Evolutionary conservation across 2,329 filamentous ascomycete genomes (phyloP).

Genomic region (Trichophyton equinum): DNA sequence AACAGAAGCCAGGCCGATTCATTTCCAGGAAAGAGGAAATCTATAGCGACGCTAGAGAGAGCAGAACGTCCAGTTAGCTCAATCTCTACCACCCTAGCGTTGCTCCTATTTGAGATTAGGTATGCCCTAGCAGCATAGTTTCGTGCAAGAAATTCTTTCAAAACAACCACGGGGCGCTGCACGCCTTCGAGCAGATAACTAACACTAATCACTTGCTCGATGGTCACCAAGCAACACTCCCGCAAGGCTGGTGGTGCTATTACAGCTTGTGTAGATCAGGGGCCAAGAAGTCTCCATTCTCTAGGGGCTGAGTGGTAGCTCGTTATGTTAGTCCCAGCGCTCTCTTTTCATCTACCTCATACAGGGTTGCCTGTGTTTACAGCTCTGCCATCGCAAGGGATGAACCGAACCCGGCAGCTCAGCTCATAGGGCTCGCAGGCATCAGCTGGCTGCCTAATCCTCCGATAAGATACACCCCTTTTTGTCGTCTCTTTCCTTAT

Average conservation of each 20-base stretch:
- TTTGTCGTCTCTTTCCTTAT: neutral
- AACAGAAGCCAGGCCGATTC: neutral
- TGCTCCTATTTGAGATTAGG: neutral
- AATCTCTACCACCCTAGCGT: neutral
- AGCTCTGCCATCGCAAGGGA: neutral
- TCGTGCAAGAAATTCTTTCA: neutral
- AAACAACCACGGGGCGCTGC: neutral
- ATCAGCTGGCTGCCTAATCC: constrained; percentile 3
- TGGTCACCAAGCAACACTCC: neutral
- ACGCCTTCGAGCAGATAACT: neutral
- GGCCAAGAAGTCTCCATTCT: neutral
- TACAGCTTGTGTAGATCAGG: constrained; percentile 2
- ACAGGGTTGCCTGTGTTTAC: neutral
- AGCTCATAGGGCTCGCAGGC: neutral
- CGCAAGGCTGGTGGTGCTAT: neutral
- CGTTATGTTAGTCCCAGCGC: neutral
- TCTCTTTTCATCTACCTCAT: neutral
- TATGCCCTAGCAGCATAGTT: neutral
- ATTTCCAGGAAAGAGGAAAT: neutral
- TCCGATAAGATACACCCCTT: neutral
- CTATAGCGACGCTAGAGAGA: neutral
- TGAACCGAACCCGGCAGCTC: neutral
- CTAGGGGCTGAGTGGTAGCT: neutral
- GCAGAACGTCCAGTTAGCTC: neutral
- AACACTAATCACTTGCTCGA: neutral